Base-by-base conservation (phyloP, 1,139 yeast species). In the Yamadazyma songkhlaensis region DNA sequence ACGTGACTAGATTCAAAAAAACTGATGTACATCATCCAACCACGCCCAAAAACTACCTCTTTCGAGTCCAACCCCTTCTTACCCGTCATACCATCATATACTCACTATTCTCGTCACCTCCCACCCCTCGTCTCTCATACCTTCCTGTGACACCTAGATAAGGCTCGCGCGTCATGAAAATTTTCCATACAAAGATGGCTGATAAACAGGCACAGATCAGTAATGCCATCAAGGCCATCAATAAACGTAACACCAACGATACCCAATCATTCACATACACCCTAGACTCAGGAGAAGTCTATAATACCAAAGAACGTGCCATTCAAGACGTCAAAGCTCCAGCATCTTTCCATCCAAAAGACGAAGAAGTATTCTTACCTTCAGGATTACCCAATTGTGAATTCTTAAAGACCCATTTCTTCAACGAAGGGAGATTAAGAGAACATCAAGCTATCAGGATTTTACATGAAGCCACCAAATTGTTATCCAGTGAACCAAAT, bases 171-270 rank as follows among this genome's bases (percentile, higher is more conserved):
- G 32, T 30, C 32, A 30, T 30, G 32, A 30, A 30, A 30, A 30
- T 30, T 30, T 21, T 17, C 17, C 32, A 21, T 12, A 30, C 25
- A 20, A 13, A 21, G 22, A 12, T 21, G 26, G 35, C n/a, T 25
- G 29, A 34, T 12, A 43, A 47, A 27, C 52, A 48, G 32, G 32
- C 21, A 37, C 84, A 82, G 57, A 77, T 82, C 44, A 82, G 81
- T 53, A 87, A 87, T 51, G 95, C 96, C 10, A 66, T 88, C 42
- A 71, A 79, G 42, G 94, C 90, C 26, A 74, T 88, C 50, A 77
- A 79, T 49, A 70, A 73, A 43, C 79, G 80, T 53, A 47, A 44
- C 3, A 48, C 49, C 2, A 45, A 42, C 6, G 41, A 39, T 7
- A 55, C 55, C 25, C 89, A 82, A 52, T 70, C 73, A 40, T 70